These are phyloP conservation scores for Moesziomyces sp. DNA, from an alignment of 1,284 basidiomycete species.

Conservation along the genomic window DNA sequence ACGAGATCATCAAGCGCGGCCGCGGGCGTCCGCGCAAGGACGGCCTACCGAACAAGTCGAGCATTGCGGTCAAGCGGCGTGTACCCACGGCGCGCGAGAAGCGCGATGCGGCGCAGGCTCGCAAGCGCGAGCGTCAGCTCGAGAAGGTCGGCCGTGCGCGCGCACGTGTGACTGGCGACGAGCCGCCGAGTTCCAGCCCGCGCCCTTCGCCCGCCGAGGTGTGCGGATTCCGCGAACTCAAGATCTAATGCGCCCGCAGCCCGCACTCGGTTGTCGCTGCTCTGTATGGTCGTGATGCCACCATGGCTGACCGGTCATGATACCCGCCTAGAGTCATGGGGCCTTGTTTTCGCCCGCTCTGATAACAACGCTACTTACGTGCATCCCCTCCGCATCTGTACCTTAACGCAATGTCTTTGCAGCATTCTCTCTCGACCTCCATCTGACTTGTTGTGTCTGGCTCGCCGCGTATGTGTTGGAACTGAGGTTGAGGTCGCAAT, in stretches of 20 bases:
- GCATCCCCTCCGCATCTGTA: neutral
- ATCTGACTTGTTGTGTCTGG: too few species aligned
- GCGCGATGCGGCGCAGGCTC: constrained; percentile 41
- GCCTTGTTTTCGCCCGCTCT: neutral
- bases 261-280: too few species aligned
- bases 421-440: constrained; percentile 1
- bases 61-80: constrained; percentile 36
- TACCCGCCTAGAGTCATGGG: too few species aligned
- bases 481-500: too few species aligned
- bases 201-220: constrained; percentile 46
- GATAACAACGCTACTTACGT: neutral
- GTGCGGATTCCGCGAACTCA: constrained; percentile 55
- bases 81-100: constrained; percentile 46
- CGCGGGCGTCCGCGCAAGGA: constrained; percentile 47
- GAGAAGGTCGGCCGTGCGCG: constrained; percentile 28
- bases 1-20: constrained; percentile 47
- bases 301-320: neutral
- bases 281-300: neutral
- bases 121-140: constrained; percentile 46
- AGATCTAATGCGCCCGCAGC: constrained; percentile 29
- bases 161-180: constrained; percentile 3
- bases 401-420: constrained; percentile 2
- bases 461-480: too few species aligned
- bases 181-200: constrained; percentile 1
- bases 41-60: constrained; percentile 50